These are phyloP conservation scores for Boletus sp. DNA, from an alignment of 768 basidiomycete species.

Conservation along the genomic window DNA sequence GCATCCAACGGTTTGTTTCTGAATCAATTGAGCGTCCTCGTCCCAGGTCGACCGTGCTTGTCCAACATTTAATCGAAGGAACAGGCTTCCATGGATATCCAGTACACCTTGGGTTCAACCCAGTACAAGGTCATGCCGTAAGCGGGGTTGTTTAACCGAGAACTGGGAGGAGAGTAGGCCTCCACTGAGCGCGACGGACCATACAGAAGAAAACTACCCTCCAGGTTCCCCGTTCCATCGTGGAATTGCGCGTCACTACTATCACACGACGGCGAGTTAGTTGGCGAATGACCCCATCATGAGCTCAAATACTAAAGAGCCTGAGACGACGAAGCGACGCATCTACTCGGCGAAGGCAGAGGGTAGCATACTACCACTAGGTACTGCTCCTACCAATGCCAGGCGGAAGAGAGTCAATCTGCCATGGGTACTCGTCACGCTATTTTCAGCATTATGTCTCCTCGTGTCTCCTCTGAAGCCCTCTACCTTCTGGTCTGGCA, in stretches of 20 bases:
- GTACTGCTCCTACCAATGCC: neutral
- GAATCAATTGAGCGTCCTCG: too few relatives aligned
- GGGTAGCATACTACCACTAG: constrained; percentile 1
- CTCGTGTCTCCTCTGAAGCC: constrained; percentile 11
- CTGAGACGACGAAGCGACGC: neutral
- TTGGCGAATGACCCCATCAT: constrained; percentile 1
- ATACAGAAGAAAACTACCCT: neutral
- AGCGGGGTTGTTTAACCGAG: neutral
- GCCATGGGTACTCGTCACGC: constrained; percentile 12
- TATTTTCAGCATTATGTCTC: constrained; percentile 18
- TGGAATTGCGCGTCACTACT: neutral
- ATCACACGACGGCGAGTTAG: neutral
- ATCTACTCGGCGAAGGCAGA: neutral
- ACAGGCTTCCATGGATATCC: neutral
- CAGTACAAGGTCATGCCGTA: too few relatives aligned
- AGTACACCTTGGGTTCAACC: too few relatives aligned
- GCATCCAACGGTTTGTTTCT: too few relatives aligned
- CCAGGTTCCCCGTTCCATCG: neutral
- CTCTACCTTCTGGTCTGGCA: neutral
- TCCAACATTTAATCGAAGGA: neutral
- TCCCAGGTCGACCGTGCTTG: too few relatives aligned
- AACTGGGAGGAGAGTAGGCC: neutral
- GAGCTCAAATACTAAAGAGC: neutral
- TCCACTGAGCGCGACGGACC: neutral
- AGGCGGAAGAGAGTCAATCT: constrained; percentile 4